Evolutionary conservation across 2,329 filamentous ascomycete species (phyloP).

Genomic region (Ophiostoma piceae): DNA sequence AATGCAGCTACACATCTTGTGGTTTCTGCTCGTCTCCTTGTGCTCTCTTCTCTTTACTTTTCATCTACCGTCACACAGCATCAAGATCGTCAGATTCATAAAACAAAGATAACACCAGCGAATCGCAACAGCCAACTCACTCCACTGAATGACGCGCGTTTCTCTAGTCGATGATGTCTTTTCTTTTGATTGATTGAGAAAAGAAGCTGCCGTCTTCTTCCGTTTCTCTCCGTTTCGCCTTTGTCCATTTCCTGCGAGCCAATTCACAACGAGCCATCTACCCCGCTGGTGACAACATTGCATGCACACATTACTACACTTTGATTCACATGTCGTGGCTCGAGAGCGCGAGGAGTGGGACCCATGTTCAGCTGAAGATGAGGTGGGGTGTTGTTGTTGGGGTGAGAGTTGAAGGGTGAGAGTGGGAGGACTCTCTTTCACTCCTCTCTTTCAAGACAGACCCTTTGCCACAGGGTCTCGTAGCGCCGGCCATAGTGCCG

Average conservation of each 20-base stretch:
- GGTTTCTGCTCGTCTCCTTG: no score
- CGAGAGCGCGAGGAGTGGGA: slow-evolving; percentile 4
- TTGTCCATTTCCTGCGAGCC: background rate
- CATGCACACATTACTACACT: background rate
- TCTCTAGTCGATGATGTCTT: slow-evolving; percentile 1
- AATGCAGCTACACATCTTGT: no score
- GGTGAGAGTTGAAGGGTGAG: background rate
- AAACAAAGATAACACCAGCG: background rate
- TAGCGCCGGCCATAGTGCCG: background rate
- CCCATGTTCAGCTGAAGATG: slow-evolving; percentile 13
- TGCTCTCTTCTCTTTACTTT: no score
- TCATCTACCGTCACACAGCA: background rate
- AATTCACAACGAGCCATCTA: background rate
- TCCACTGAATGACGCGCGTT: slow-evolving; percentile 1
- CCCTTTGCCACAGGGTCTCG: slow-evolving; percentile 2
- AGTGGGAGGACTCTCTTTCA: background rate
- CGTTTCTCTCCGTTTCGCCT: slow-evolving; percentile 2
- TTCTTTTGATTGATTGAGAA: background rate
- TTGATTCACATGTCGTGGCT: background rate
- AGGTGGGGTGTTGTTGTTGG: slow-evolving; percentile 1
- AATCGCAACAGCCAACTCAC: background rate
- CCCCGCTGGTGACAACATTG: background rate
- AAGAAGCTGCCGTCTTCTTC: background rate
- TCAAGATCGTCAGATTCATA: background rate
- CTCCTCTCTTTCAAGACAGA: background rate